Evolutionary conservation across 1,139 yeast species (phyloP).

Genomic region (Citeromyces hawaiiensis): DNA sequence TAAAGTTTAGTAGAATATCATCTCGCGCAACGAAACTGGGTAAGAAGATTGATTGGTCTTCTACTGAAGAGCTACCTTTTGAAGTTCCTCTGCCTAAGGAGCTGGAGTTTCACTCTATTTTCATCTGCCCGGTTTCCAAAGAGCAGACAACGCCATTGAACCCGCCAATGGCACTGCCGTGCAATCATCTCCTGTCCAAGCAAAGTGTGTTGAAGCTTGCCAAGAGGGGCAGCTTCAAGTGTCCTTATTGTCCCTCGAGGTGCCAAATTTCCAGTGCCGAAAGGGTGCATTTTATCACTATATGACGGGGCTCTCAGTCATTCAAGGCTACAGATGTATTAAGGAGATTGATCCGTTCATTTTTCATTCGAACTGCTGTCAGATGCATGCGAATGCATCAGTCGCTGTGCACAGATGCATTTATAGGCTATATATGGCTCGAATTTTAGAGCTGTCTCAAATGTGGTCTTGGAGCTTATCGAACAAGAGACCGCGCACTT

Average conservation of each 20-base stretch:
- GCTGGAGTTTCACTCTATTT: conserved; percentile 63
- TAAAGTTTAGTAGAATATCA: conserved; percentile 41
- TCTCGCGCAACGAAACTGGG: conserved; percentile 17
- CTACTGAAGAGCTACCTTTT: conserved; percentile 43
- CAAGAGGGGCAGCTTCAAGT: conserved; percentile 34
- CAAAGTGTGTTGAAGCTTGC: conserved; percentile 29
- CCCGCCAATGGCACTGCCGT: conserved; percentile 51
- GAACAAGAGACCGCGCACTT: too few relatives aligned
- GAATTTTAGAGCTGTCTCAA: too few relatives aligned
- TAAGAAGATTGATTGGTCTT: conserved; percentile 41
- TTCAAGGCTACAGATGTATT: too few relatives aligned
- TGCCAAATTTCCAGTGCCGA: conserved; percentile 16
- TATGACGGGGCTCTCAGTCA: conserved; percentile 6
- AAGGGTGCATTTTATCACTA: conserved; percentile 15
- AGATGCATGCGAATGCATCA: too few relatives aligned
- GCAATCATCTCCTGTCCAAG: conserved; percentile 48
- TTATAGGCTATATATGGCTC: too few relatives aligned
- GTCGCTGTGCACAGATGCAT: too few relatives aligned
- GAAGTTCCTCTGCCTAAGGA: conserved; percentile 39
- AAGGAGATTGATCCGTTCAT: too few relatives aligned
- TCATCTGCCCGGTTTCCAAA: conserved; percentile 83
- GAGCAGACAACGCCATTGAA: conserved; percentile 58
- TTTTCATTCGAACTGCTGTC: too few relatives aligned
- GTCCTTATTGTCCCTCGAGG: conserved; percentile 53
- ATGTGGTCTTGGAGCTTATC: too few relatives aligned